These are phyloP conservation scores for Parathielavia hyrcaniae DNA, from an alignment of 495 filamentous ascomycete species.

Conservation along the genomic window DNA sequence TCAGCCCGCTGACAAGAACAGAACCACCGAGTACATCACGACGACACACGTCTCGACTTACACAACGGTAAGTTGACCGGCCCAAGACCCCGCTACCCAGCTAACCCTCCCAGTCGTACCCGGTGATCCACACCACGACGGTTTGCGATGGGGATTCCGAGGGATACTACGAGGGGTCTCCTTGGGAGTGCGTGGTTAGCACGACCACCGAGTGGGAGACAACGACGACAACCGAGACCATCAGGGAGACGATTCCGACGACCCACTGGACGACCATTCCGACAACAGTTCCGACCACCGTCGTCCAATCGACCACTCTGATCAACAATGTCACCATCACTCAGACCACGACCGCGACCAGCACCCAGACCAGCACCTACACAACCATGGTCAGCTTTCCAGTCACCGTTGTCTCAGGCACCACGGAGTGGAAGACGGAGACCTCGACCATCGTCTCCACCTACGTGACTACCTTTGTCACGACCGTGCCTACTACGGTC, in stretches of 20 bases:
- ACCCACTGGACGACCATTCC: conserved; percentile 13
- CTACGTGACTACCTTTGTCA: conserved; percentile 1
- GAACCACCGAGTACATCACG: conserved; percentile 23
- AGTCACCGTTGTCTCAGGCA: conserved; percentile 11
- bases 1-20: conserved; percentile 3
- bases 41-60: conserved; percentile 18
- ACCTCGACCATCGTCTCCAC: not conserved
- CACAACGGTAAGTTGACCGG: conserved; percentile 19
- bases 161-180: conserved; percentile 15
- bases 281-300: conserved; percentile 12
- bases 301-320: conserved; percentile 5
- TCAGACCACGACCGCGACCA: conserved; percentile 12
- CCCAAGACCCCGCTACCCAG: not conserved
- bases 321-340: not conserved
- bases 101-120: conserved; percentile 19
- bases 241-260: conserved; percentile 15
- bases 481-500: not conserved
- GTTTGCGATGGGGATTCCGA: conserved; percentile 21
- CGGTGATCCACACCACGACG: conserved; percentile 22
- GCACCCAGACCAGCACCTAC: conserved; percentile 5
- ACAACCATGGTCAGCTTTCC: conserved; percentile 10
- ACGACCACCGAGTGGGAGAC: conserved; percentile 27
- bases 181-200: conserved; percentile 20
- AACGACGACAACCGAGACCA: conserved; percentile 19
- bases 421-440: conserved; percentile 10